Evolutionary conservation across 2,329 filamentous ascomycete genomes (phyloP).

Genomic region (Teratosphaeria epicoccoides): DNA sequence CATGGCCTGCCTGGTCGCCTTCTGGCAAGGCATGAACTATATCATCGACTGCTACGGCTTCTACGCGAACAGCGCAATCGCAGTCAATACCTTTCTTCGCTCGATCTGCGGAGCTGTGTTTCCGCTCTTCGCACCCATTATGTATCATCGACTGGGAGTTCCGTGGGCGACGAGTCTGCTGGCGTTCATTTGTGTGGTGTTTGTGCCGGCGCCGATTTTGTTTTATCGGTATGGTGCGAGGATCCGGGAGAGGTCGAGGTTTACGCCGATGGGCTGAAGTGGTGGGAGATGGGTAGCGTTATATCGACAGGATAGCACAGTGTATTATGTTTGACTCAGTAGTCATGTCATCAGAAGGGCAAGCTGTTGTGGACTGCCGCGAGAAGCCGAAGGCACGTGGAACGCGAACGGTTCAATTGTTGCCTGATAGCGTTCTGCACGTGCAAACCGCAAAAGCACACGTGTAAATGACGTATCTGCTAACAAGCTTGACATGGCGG

Average conservation of each 20-base stretch:
- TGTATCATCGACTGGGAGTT: conserved; percentile 24
- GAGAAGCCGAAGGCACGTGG: too few species aligned
- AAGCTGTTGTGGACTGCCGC: too few species aligned
- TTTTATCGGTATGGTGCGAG: conserved; percentile 19
- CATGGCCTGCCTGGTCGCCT: conserved; percentile 29
- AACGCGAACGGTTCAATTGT: too few species aligned
- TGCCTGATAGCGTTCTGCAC: too few species aligned
- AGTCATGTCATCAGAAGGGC: too few species aligned
- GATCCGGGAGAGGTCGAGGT: conserved; percentile 15
- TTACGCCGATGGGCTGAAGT: conserved; percentile 4
- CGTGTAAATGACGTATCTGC: too few species aligned
- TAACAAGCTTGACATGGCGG: too few species aligned
- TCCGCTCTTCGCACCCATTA: conserved; percentile 25
- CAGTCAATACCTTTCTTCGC: conserved; percentile 28
- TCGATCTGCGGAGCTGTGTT: conserved; percentile 26
- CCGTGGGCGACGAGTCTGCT: conserved; percentile 23
- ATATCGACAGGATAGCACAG: background rate
- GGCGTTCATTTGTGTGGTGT: conserved; percentile 22
- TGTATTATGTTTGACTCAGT: too few species aligned
- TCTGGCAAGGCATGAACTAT: conserved; percentile 24
- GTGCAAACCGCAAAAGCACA: too few species aligned
- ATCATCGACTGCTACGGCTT: conserved; percentile 33
- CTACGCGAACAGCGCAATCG: conserved; percentile 29
- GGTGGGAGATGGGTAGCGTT: background rate
- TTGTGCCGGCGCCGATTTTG: conserved; percentile 17